phyloP scores from a whole-genome alignment of 1,139 yeast genomes.

The Kluyveromyces sp. region DNA sequence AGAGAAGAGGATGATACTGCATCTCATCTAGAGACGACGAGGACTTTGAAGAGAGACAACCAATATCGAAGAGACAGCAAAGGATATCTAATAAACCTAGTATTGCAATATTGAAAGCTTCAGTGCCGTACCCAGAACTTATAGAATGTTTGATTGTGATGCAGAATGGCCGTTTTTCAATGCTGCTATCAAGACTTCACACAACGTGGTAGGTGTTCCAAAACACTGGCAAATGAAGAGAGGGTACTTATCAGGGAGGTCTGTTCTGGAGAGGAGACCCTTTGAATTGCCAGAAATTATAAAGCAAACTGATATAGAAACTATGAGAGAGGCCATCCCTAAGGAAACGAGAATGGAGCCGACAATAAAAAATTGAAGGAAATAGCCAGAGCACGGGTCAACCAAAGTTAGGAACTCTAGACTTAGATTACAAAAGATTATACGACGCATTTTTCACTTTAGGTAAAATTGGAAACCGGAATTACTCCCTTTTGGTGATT shows the following conservation, averaged over 20 bases:
- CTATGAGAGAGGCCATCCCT: constrained; percentile 58
- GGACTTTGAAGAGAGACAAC: not conserved
- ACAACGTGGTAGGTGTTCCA: constrained; percentile 73
- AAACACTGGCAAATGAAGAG: constrained; percentile 75
- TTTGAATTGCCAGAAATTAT: constrained; percentile 76
- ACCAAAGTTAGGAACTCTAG: constrained; percentile 82
- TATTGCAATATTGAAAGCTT: constrained; percentile 58
- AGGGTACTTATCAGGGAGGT: constrained; percentile 66
- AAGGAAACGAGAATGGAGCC: constrained; percentile 36
- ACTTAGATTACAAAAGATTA: constrained; percentile 75
- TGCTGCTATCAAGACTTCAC: constrained; percentile 55
- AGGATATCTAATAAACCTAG: constrained; percentile 54
- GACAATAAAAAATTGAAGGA: constrained; percentile 50
- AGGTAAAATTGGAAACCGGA: constrained; percentile 64
- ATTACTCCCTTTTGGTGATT: constrained; percentile 56
- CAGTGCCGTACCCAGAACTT: constrained; percentile 53
- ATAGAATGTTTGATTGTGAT: constrained; percentile 83
- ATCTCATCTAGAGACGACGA: not conserved
- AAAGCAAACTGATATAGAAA: constrained; percentile 76
- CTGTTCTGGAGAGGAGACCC: constrained; percentile 65
- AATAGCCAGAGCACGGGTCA: constrained; percentile 79
- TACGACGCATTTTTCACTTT: constrained; percentile 79
- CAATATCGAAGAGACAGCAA: constrained; percentile 20
- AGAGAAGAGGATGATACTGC: not conserved
- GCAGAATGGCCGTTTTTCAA: constrained; percentile 69